Percentiles rank a stretch among this genome's conserved stretches.
These are phyloP conservation scores for Diutina pseudorugosa DNA, from an alignment of 1,139 yeast genomes.

Conservation along the genomic window DNA sequence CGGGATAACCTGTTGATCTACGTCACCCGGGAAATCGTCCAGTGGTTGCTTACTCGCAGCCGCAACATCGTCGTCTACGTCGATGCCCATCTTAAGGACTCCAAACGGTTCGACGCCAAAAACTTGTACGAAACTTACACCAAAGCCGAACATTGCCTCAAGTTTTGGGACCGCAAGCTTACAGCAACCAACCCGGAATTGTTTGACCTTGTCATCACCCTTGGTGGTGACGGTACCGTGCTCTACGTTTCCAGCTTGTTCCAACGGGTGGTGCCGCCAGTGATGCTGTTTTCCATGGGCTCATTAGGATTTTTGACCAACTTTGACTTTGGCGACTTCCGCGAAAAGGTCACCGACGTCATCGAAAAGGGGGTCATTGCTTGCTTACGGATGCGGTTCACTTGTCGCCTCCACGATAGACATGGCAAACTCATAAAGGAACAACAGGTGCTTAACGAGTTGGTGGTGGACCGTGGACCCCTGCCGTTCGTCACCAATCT, in stretches of 20 bases:
- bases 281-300: conserved; percentile 71
- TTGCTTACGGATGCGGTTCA: conserved; percentile 69
- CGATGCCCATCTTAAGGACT: conserved; percentile 48
- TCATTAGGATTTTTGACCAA: conserved; percentile 75
- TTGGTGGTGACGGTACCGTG: conserved; percentile 91
- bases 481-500: conserved; percentile 77
- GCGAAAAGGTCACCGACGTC: conserved; percentile 41
- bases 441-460: conserved; percentile 73
- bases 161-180: conserved; percentile 57
- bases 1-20: conserved; percentile 67
- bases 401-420: conserved; percentile 50
- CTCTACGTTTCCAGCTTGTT: conserved; percentile 67
- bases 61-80: conserved; percentile 53
- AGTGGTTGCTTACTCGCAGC: conserved; percentile 48
- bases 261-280: conserved; percentile 78
- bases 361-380: conserved; percentile 64
- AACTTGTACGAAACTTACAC: conserved; percentile 29
- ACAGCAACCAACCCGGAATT: conserved; percentile 43
- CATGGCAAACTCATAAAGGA: conserved; percentile 53
- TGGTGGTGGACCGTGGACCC: conserved; percentile 82
- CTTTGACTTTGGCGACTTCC: conserved; percentile 60
- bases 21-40: conserved; percentile 65
- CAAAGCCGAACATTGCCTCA: conserved; percentile 29
- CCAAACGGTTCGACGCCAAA: conserved; percentile 48
- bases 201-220: conserved; percentile 66